Base-by-base conservation (phyloP, 768 basidiomycete genomes). In the Kockovaella imperatae region DNA sequence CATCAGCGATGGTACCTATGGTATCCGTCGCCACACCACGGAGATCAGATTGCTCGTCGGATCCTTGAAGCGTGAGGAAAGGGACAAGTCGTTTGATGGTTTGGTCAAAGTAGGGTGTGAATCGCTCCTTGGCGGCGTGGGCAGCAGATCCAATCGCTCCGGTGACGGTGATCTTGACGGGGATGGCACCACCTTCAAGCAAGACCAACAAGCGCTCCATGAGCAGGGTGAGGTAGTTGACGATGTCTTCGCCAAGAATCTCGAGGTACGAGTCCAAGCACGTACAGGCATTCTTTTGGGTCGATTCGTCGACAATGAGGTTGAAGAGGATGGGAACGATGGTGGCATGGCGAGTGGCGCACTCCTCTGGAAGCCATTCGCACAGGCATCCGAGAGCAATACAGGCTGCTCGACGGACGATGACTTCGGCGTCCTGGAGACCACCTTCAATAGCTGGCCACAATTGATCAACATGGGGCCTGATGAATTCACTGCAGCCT, bases 21-120 rank as follows among this genome's bases (percentile, higher is more conserved):
- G 95, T 88, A 73, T 97, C 95, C 82, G 95, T 95, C 10, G 93
- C 84, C 65, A 96, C 91, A 30, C 95, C 93, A 49, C 93, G 87
- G 31, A 99, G 80, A 61, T 96, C 91, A 35, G 78, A 81, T 73
- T 95, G 88, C 68, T 95, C 93, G 38, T 87, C 90, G 58, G 91
- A 86, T 24, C 80, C 83, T 42, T 67, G 56, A 24, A 97, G 80
- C 28, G 80, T 74, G 42, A 97, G 79, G 81, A 93, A 95, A 64
- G 85, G 84, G 54, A 86, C 80, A 57, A 99, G 80, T 50, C 82
- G 83, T 57, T 78, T 76, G 82, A 97, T 91, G 42, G 86, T 89
- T 14, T 84, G 82, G 65, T 84, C 79, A 77, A 99, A 97, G 77
- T 95, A 99, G 1, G 89, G 89, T 34, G 83, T 73, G 77, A 99